Conservation (phyloP, 176 grass and related monocot genomes). For the Oropetium thomaeum region DNA sequence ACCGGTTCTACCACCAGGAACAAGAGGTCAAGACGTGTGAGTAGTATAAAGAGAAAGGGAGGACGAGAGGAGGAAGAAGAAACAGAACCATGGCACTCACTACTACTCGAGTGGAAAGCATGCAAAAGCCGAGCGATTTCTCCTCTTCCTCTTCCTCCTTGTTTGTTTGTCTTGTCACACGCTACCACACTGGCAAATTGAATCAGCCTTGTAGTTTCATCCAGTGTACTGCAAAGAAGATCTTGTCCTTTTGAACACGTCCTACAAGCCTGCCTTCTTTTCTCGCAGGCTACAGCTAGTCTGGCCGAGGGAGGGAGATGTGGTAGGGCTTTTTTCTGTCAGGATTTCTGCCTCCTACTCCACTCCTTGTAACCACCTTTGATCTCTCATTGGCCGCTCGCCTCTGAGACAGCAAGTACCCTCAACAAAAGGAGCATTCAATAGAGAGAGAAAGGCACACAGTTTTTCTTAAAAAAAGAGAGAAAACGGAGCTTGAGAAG, state of each 20-base stretch:
- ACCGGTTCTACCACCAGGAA: conserved; percentile 24
- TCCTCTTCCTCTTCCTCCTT: conserved; percentile 17
- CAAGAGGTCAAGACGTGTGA: neutral
- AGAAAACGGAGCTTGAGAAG: conserved; percentile 35
- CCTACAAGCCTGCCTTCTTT: conserved; percentile 39
- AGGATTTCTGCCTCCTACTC: conserved; percentile 55
- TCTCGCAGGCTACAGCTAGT: conserved; percentile 28
- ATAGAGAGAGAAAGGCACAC: conserved; percentile 34
- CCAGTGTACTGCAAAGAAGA: conserved; percentile 75
- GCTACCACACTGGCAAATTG: conserved; percentile 40
- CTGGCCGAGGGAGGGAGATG: conserved; percentile 1
- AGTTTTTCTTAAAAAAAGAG: neutral
- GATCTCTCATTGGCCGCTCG: conserved; percentile 52
- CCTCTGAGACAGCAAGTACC: conserved; percentile 84
- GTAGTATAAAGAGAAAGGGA: neutral
- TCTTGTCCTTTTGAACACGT: conserved; percentile 75
- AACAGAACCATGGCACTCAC: conserved; percentile 40
- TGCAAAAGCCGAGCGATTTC: conserved; percentile 17
- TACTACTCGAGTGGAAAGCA: conserved; percentile 5
- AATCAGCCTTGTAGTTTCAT: conserved; percentile 65
- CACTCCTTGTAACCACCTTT: conserved; percentile 68
- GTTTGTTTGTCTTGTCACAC: conserved; percentile 30
- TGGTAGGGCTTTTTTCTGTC: conserved; percentile 50
- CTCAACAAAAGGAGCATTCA: conserved; percentile 77
- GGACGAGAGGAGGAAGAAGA: neutral